These are phyloP conservation scores for Diplodia seriata DNA, from an alignment of 2,329 filamentous ascomycete genomes.

Conservation along the genomic window DNA sequence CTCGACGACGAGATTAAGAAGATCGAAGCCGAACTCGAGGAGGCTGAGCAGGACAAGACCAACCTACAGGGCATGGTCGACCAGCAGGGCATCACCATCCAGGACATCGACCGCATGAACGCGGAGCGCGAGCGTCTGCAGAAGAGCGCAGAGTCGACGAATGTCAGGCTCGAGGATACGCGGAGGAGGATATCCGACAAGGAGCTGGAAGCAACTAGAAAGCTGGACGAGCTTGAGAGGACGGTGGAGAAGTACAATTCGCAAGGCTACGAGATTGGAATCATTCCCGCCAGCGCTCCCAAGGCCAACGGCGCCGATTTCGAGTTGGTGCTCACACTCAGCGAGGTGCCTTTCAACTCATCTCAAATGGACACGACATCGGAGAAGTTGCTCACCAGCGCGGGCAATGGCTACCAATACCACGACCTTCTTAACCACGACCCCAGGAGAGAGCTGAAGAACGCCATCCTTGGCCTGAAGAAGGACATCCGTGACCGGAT, in stretches of 20 bases:
- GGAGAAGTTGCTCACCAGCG: constrained; percentile 81
- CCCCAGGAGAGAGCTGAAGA: constrained; percentile 81
- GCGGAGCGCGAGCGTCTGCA: constrained; percentile 93
- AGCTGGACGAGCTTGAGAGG: constrained; percentile 90
- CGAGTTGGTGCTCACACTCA: constrained; percentile 83
- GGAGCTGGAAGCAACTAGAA: constrained; percentile 83
- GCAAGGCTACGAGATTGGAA: constrained; percentile 87
- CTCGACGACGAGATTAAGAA: constrained; percentile 88
- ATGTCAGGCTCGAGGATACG: constrained; percentile 79
- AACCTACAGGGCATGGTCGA: constrained; percentile 86
- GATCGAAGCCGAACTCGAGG: constrained; percentile 83
- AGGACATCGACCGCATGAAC: constrained; percentile 99
- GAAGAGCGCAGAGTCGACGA: constrained; percentile 79
- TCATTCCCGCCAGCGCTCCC: constrained; percentile 82
- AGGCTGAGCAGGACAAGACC: constrained; percentile 77
- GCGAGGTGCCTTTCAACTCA: constrained; percentile 72
- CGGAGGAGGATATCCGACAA: constrained; percentile 84
- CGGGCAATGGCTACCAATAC: constrained; percentile 86
- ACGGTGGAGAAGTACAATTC: constrained; percentile 92
- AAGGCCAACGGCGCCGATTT: constrained; percentile 87
- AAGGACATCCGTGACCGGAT: constrained; percentile 93
- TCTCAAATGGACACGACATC: constrained; percentile 61
- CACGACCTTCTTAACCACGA: constrained; percentile 89
- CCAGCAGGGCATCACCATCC: constrained; percentile 91
- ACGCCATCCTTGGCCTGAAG: constrained; percentile 75